These are phyloP conservation scores for Xylaria sp. DNA, from an alignment of 2,329 filamentous ascomycete genomes.

Conservation along the genomic window DNA sequence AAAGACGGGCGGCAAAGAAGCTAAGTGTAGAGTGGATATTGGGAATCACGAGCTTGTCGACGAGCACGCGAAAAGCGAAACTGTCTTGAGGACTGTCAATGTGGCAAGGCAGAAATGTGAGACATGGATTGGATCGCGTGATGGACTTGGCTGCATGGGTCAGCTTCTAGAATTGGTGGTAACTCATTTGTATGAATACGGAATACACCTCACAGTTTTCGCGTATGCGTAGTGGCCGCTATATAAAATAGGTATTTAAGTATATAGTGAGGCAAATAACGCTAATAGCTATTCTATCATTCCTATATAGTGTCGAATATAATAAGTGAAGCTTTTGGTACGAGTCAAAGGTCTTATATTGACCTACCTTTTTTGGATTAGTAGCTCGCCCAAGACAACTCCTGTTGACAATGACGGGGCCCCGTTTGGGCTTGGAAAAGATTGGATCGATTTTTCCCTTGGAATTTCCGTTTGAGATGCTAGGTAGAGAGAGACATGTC, in stretches of 20 bases:
- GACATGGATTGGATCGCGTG: slow-evolving; percentile 5
- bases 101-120: slow-evolving; percentile 17
- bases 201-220: neutral
- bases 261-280: neutral
- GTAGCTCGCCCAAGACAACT: neutral
- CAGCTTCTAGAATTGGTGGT: neutral
- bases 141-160: slow-evolving; percentile 9
- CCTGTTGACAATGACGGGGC: neutral
- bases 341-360: neutral
- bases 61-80: slow-evolving; percentile 44
- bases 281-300: neutral
- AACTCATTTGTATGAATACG: neutral
- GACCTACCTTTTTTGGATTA: slow-evolving; percentile 10
- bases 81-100: slow-evolving; percentile 42
- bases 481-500: neutral
- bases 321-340: neutral
- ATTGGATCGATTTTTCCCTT: neutral
- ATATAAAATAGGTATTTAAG: neutral
- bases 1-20: slow-evolving; percentile 49
- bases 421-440: neutral
- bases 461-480: neutral
- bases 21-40: slow-evolving; percentile 48
- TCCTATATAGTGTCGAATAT: neutral
- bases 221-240: neutral
- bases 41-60: slow-evolving; percentile 47